A percentile compares a stretch with the other conserved stretches of the same genome.
Evolutionary conservation across 2,329 filamentous ascomycete genomes (phyloP).

Genomic region (Cercospora sesami): DNA sequence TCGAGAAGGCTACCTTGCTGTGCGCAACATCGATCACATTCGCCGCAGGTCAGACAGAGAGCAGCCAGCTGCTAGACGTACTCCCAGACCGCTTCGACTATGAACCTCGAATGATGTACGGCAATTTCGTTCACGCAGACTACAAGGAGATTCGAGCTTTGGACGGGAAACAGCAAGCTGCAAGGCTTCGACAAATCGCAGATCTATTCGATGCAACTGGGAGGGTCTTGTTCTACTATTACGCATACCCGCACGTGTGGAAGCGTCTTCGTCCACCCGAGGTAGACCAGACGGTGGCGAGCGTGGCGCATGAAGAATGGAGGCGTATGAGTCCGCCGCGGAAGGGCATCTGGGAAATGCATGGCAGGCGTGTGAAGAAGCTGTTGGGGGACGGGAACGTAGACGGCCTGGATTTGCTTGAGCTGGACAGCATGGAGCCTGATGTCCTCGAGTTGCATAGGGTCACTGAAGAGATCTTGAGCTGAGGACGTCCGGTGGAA

Average conservation of each 20-base stretch:
- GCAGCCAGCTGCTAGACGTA: slow-evolving; percentile 17
- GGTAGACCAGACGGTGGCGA: slow-evolving; percentile 20
- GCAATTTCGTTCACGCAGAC: slow-evolving; percentile 25
- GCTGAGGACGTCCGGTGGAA: background rate
- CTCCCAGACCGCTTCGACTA: slow-evolving; percentile 18
- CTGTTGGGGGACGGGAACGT: slow-evolving; percentile 25
- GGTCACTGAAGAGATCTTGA: background rate
- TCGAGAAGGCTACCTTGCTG: background rate
- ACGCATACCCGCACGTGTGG: slow-evolving; percentile 24
- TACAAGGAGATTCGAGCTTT: slow-evolving; percentile 20
- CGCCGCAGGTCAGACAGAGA: background rate
- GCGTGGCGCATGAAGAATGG: slow-evolving; percentile 22
- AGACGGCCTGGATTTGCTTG: slow-evolving; percentile 18
- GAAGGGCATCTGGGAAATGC: slow-evolving; percentile 20
- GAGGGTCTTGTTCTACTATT: slow-evolving; percentile 27
- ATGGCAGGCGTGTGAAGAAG: slow-evolving; percentile 17
- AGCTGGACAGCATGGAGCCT: slow-evolving; percentile 19
- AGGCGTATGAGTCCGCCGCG: slow-evolving; percentile 1
- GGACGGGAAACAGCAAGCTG: slow-evolving; percentile 23
- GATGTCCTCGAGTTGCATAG: slow-evolving; percentile 23
- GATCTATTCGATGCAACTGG: slow-evolving; percentile 23
- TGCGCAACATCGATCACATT: background rate
- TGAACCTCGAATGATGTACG: slow-evolving; percentile 24
- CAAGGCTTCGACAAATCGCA: slow-evolving; percentile 26
- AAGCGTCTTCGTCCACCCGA: slow-evolving; percentile 19